Conservation (phyloP, 139 green algal genomes). For the Volvox africanus region DNA sequence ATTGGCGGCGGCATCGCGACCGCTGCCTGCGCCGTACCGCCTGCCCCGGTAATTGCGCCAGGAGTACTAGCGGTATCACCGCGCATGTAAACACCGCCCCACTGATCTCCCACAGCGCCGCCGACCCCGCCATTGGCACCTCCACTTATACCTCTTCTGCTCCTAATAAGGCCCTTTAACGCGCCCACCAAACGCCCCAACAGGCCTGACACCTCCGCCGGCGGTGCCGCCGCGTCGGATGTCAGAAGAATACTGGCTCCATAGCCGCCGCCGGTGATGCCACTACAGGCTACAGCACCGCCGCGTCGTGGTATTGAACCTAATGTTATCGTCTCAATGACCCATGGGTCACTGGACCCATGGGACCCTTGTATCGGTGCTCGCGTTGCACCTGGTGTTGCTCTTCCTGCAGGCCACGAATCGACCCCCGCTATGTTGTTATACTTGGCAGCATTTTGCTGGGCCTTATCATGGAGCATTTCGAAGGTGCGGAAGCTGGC, state of each 20-base stretch:
- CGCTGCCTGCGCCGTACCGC: too few species aligned
- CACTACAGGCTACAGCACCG: neutral
- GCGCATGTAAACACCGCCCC: neutral
- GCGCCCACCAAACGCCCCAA: neutral
- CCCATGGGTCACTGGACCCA: neutral
- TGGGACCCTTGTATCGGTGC: neutral
- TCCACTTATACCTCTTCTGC: too few species aligned
- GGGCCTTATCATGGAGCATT: neutral
- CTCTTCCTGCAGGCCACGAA: neutral
- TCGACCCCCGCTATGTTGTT: neutral
- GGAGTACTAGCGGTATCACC: too few species aligned
- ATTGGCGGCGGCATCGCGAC: neutral
- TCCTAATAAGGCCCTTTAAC: neutral
- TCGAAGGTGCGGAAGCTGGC: neutral
- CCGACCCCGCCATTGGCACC: too few species aligned
- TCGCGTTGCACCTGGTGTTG: too few species aligned
- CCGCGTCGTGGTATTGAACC: neutral
- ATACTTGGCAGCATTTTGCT: neutral
- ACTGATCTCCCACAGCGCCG: too few species aligned
- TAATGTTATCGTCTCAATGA: neutral
- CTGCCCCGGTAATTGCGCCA: neutral
- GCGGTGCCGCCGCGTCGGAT: neutral
- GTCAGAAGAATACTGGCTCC: constrained; percentile 1
- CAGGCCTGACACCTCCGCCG: constrained; percentile 8
- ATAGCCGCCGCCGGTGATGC: neutral